Conservation (phyloP, 2,329 filamentous ascomycete species). For the Monosporascus ibericus region DNA sequence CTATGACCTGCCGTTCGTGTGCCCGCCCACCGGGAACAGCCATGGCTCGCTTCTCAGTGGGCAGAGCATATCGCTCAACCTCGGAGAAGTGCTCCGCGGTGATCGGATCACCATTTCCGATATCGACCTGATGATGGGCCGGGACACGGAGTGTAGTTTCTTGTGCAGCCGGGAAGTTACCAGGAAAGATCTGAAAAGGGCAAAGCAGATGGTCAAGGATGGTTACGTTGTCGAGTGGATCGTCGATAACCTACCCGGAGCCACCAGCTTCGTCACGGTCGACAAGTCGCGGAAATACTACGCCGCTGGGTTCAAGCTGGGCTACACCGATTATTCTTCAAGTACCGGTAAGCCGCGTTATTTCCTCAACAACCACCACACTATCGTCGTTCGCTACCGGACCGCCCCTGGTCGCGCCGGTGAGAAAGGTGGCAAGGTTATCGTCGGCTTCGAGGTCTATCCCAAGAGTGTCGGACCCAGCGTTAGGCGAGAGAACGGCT, state of each 20-base stretch:
- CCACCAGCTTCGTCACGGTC: conserved; percentile 80
- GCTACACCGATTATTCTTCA: conserved; percentile 62
- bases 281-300: conserved; percentile 85
- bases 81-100: conserved; percentile 81
- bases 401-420: conserved; percentile 63
- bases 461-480: conserved; percentile 69
- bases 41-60: conserved; percentile 66
- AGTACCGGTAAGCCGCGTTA: conserved; percentile 56
- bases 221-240: conserved; percentile 92
- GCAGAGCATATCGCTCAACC: conserved; percentile 72
- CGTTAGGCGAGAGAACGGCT: conserved; percentile 57
- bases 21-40: conserved; percentile 65
- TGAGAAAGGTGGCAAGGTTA: conserved; percentile 65
- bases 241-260: conserved; percentile 83
- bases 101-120: conserved; percentile 82
- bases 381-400: conserved; percentile 74
- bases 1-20: conserved; percentile 82
- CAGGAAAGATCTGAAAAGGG: conserved; percentile 58
- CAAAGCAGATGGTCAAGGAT: conserved; percentile 65
- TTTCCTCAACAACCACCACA: conserved; percentile 84
- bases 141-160: conserved; percentile 65
- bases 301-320: conserved; percentile 82
- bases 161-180: conserved; percentile 66
- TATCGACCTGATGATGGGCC: conserved; percentile 71
- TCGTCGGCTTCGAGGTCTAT: conserved; percentile 87